Evolutionary conservation across 352 stramenopile species (phyloP).

Genomic region (Pythium apleroticum): DNA sequence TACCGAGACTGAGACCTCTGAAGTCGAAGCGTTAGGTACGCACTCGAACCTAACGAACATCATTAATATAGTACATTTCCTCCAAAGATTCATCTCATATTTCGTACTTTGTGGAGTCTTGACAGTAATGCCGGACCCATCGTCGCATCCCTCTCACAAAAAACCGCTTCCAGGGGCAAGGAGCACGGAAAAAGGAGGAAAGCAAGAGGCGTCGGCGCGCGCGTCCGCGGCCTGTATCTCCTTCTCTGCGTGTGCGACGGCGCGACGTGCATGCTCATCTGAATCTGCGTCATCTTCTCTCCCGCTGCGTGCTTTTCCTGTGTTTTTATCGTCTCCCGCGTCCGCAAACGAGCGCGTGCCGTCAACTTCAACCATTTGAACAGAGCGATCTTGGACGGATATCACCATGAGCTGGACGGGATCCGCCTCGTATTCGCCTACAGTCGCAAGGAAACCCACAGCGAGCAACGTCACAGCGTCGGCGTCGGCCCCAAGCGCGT

Average conservation of each 20-base stretch:
- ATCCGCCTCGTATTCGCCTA: slow-evolving; percentile 28
- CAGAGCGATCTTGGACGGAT: not conserved
- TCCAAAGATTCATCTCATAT: not conserved
- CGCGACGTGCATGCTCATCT: not conserved
- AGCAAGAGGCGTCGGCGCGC: not conserved
- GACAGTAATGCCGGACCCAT: not conserved
- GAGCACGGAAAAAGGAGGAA: not conserved
- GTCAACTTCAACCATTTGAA: slow-evolving; percentile 10
- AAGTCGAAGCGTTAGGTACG: too few species aligned
- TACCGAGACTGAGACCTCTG: too few species aligned
- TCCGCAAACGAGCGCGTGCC: not conserved
- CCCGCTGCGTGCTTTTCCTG: not conserved
- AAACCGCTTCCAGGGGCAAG: not conserved
- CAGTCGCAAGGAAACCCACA: slow-evolving; percentile 27
- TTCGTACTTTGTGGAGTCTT: not conserved
- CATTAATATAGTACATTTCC: not conserved
- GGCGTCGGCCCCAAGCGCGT: not conserved
- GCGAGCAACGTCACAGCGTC: slow-evolving; percentile 14
- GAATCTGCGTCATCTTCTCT: not conserved
- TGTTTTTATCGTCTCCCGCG: not conserved
- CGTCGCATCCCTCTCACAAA: slow-evolving; percentile 11
- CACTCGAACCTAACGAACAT: not conserved
- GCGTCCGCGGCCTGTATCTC: not conserved
- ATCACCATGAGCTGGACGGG: slow-evolving; percentile 31
- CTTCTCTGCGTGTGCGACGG: not conserved